phyloP scores from a whole-genome alignment of 257 asterid genomes.

The Misopates orontium region DNA sequence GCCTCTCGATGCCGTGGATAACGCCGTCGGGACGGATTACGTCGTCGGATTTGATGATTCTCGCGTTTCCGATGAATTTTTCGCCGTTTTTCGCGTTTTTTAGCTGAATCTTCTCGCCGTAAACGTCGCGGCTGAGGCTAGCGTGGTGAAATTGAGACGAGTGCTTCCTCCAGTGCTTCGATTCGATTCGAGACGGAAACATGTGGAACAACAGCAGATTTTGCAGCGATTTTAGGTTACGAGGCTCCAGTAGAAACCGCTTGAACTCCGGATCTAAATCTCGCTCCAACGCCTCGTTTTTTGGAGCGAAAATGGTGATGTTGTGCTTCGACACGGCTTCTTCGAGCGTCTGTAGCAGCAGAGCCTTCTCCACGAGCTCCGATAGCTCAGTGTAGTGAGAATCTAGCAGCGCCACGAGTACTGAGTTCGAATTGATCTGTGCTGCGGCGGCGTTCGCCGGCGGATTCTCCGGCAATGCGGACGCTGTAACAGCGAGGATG shows the following conservation, averaged over 20 bases:
- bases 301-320: slow-evolving; percentile 90
- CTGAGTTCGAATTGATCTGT: slow-evolving; percentile 81
- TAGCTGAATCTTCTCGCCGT: slow-evolving; percentile 44
- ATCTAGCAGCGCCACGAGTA: slow-evolving; percentile 85
- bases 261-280: slow-evolving; percentile 93
- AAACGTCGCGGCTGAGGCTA: slow-evolving; percentile 62
- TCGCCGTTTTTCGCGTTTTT: slow-evolving; percentile 37
- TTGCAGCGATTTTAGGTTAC: slow-evolving; percentile 78
- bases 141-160: slow-evolving; percentile 31
- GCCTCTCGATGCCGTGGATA: slow-evolving; percentile 89
- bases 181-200: slow-evolving; percentile 74
- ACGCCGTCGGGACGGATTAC: slow-evolving; percentile 83
- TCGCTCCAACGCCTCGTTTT: slow-evolving; percentile 74
- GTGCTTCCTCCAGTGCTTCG: slow-evolving; percentile 38
- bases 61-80: slow-evolving; percentile 43
- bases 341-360: slow-evolving; percentile 74
- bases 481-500: slow-evolving; percentile 24
- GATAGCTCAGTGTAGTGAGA: slow-evolving; percentile 91
- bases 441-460: slow-evolving; percentile 23
- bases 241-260: slow-evolving; percentile 74
- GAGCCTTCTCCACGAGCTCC: slow-evolving; percentile 89
- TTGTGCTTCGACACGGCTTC: slow-evolving; percentile 74
- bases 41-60: slow-evolving; percentile 52
- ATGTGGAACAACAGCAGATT: slow-evolving; percentile 74
- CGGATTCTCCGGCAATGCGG: slow-evolving; percentile 63